Conservation (phyloP, 1,284 basidiomycete genomes). For the Ceratobasidium sp. region DNA sequence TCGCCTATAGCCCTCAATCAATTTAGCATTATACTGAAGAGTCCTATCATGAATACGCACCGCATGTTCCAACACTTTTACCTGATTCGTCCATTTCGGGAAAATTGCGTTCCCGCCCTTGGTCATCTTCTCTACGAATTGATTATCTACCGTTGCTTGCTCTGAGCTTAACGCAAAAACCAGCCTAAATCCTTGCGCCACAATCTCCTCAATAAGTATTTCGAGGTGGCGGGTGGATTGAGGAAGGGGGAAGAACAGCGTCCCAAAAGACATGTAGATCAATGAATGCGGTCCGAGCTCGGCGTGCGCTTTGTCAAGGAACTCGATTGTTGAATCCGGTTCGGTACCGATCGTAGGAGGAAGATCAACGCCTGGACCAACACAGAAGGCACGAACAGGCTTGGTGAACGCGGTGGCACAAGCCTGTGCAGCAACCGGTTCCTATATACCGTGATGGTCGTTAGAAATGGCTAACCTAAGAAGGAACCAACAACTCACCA, state of each 20-base stretch:
- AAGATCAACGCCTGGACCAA: constrained; percentile 29
- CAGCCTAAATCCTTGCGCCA: constrained; percentile 11
- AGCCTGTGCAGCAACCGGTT: constrained; percentile 22
- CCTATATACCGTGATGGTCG: background rate
- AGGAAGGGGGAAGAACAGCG: constrained; percentile 32
- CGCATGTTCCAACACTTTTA: constrained; percentile 31
- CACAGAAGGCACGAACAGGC: constrained; percentile 15
- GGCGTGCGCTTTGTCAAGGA: constrained; percentile 14
- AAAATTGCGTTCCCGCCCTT: constrained; percentile 21
- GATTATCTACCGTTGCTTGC: background rate
- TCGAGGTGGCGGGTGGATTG: constrained; percentile 1
- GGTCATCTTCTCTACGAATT: background rate
- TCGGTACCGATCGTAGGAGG: background rate
- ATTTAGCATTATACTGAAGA: too few relatives aligned
- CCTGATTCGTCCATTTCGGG: constrained; percentile 32
- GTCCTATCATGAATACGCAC: constrained; percentile 12
- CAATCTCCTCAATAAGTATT: constrained; percentile 20
- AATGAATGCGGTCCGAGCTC: constrained; percentile 29
- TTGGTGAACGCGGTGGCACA: constrained; percentile 7
- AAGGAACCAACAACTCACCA: background rate
- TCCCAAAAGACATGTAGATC: constrained; percentile 26
- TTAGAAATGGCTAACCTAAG: background rate
- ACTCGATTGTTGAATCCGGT: background rate
- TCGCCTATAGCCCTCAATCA: background rate
- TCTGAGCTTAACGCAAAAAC: constrained; percentile 17